phyloP scores from a whole-genome alignment of 202 grass and related monocot genomes.

The Panicum hallii region DNA sequence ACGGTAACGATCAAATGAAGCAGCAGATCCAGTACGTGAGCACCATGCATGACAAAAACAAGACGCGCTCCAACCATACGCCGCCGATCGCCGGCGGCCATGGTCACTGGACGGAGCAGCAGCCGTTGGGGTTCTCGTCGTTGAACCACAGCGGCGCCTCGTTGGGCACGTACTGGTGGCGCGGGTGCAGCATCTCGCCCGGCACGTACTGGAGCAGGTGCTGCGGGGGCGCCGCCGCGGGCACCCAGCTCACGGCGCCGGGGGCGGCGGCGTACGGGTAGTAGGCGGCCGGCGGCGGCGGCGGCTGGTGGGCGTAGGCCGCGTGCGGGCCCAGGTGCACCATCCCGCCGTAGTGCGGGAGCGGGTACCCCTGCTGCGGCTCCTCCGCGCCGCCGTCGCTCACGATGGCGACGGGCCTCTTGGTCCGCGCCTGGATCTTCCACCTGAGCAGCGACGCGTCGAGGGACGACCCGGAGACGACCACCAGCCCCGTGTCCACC shows the following conservation, averaged over 20 bases:
- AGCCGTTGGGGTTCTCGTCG: slow-evolving; percentile 14
- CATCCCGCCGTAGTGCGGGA: neutral
- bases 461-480: neutral
- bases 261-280: neutral
- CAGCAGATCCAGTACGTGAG: no score
- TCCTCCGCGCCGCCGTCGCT: slow-evolving; percentile 5
- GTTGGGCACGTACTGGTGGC: neutral
- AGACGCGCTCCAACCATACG: no score
- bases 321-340: neutral
- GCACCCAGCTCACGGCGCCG: neutral
- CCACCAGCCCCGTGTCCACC: slow-evolving; percentile 26
- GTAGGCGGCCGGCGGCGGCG: neutral
- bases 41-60: no score
- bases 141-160: neutral
- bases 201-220: neutral
- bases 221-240: neutral
- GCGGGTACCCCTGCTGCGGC: neutral
- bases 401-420: neutral
- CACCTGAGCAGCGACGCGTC: slow-evolving; percentile 4
- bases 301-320: neutral
- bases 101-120: slow-evolving; percentile 40
- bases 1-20: no score
- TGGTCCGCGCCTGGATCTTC: neutral
- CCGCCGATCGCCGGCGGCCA: no score
- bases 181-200: neutral